phyloP scores from a whole-genome alignment of 108 stramenopile genomes.

The Asterionellopsis glacialis region DNA sequence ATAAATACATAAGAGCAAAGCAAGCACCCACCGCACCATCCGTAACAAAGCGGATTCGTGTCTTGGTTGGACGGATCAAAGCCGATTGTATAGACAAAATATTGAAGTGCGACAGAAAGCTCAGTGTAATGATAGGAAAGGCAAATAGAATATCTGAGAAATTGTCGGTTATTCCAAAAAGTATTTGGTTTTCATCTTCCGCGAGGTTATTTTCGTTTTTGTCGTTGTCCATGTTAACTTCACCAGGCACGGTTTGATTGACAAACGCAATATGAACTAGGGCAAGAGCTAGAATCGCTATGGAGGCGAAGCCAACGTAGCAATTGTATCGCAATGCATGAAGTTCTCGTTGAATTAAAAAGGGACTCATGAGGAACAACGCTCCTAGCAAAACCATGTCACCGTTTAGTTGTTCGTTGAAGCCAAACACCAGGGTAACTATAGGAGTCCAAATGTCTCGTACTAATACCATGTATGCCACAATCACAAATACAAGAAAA shows the following conservation, averaged over 20 bases:
- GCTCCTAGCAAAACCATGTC: conserved; percentile 5
- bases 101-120: conserved; percentile 74
- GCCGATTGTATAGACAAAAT: conserved; percentile 58
- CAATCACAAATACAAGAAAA: conserved; percentile 66
- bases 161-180: conserved; percentile 12
- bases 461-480: conserved; percentile 80
- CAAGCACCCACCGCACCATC: conserved; percentile 32
- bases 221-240: conserved; percentile 5
- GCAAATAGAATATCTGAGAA: conserved; percentile 42
- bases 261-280: neutral
- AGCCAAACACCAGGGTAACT: conserved; percentile 7
- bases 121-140: conserved; percentile 73
- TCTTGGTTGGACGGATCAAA: conserved; percentile 46
- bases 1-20: conserved; percentile 39
- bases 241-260: conserved; percentile 5
- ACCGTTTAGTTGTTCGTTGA: neutral
- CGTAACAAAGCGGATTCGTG: conserved; percentile 37
- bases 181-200: conserved; percentile 3
- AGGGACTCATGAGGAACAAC: conserved; percentile 29
- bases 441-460: conserved; percentile 70
- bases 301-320: conserved; percentile 61
- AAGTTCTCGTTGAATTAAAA: conserved; percentile 53
- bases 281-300: conserved; percentile 13
- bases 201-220: neutral
- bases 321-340: conserved; percentile 78